Conservation (phyloP, 2,329 filamentous ascomycete species). For the Talaromyces sp. region DNA sequence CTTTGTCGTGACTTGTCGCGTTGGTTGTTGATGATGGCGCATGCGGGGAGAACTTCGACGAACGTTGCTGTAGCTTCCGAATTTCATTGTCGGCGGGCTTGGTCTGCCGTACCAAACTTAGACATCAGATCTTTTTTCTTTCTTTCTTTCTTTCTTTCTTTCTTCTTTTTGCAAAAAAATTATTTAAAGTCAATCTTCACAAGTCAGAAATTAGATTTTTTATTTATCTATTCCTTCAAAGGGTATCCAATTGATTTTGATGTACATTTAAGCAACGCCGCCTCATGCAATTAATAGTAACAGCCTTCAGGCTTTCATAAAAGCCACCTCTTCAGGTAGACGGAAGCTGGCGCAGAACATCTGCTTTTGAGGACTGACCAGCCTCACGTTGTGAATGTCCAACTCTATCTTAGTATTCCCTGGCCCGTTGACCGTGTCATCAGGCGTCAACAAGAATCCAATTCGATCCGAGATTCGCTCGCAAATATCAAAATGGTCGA, state of each 20-base stretch:
- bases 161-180: too few species aligned
- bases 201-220: background rate
- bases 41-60: background rate
- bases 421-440: conserved; percentile 46
- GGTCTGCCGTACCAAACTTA: background rate
- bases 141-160: background rate
- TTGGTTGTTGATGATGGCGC: background rate
- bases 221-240: background rate
- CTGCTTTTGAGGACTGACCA: conserved; percentile 87
- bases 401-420: conserved; percentile 58
- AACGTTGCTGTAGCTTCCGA: too few species aligned
- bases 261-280: background rate
- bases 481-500: conserved; percentile 54
- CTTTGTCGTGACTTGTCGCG: background rate
- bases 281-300: background rate
- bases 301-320: conserved; percentile 38
- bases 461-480: conserved; percentile 61
- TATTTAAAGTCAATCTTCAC: background rate
- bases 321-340: conserved; percentile 76
- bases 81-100: background rate
- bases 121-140: background rate
- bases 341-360: conserved; percentile 97
- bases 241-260: background rate
- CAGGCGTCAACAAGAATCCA: conserved; percentile 52
- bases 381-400: conserved; percentile 63